These are phyloP conservation scores for Solanum hybrid DNA, from an alignment of 305 asterid species.

Conservation along the genomic window DNA sequence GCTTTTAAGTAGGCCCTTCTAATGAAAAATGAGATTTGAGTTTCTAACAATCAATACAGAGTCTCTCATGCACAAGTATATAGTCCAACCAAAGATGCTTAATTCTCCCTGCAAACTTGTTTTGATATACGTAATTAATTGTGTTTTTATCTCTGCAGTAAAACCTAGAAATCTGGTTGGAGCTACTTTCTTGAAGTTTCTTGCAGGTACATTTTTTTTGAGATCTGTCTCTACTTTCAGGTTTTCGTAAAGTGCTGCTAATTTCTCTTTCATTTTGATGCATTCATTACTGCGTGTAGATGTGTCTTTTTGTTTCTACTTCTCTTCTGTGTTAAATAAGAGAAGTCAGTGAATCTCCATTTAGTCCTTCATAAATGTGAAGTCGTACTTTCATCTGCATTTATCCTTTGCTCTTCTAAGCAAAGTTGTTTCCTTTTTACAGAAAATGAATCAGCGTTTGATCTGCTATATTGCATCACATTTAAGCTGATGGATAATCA, in stretches of 20 bases:
- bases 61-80: background rate
- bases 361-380: background rate
- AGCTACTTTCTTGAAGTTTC: constrained; percentile 90
- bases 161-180: constrained; percentile 85
- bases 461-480: constrained; percentile 85
- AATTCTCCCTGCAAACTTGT: background rate
- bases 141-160: constrained; percentile 39
- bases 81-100: background rate
- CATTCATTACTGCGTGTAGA: background rate
- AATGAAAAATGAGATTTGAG: background rate
- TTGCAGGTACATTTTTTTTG: constrained; percentile 45
- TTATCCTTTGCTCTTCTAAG: background rate
- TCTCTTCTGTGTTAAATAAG: background rate
- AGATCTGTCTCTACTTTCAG: background rate
- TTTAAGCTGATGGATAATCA: constrained; percentile 97
- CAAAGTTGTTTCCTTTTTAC: constrained; percentile 19
- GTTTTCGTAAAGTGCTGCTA: background rate
- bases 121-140: constrained; percentile 5
- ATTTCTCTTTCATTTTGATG: background rate
- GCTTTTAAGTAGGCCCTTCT: background rate
- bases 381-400: background rate
- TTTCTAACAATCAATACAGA: background rate
- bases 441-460: constrained; percentile 96
- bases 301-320: background rate
- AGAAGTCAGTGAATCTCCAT: background rate